Percentiles rank a stretch among this genome's conserved stretches.
Conservation (phyloP, 805 yeast genomes). For the Lipomyces mesembrius region DNA sequence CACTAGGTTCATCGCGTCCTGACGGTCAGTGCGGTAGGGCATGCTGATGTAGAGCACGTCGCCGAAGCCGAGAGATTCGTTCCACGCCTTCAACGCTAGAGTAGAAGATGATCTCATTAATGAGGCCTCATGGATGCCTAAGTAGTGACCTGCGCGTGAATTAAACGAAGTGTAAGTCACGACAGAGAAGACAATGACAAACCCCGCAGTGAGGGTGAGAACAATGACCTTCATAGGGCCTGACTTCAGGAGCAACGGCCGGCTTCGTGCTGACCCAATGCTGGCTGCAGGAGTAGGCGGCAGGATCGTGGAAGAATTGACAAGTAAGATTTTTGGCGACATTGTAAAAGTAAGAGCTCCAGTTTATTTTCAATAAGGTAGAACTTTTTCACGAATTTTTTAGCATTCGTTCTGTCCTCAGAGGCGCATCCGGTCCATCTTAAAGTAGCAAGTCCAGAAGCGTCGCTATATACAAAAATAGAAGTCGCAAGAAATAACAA, state of each 20-base stretch:
- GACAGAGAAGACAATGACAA: slow-evolving; percentile 4
- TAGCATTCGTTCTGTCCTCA: no score
- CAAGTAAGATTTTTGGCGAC: no score
- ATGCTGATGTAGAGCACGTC: slow-evolving; percentile 20
- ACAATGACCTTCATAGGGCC: background rate
- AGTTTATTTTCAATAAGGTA: no score
- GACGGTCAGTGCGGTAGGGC: slow-evolving; percentile 33
- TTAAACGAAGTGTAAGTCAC: background rate
- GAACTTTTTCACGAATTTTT: no score
- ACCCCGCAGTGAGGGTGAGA: background rate
- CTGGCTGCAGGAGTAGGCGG: background rate
- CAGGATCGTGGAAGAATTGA: no score
- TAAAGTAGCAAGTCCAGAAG: no score
- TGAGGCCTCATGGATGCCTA: background rate
- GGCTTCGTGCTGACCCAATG: background rate
- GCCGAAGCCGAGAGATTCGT: slow-evolving; percentile 28
- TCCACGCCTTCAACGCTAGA: slow-evolving; percentile 8
- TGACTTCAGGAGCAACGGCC: background rate
- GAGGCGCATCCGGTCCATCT: no score
- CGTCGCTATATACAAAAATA: no score
- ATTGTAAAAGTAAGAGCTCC: no score
- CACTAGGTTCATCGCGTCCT: slow-evolving; percentile 29
- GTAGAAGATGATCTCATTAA: background rate
- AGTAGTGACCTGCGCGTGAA: background rate
- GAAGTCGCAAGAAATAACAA: no score